These are phyloP conservation scores for Ammopiptanthus mongolicus DNA, from an alignment of 306 rosid species.

Conservation along the genomic window DNA sequence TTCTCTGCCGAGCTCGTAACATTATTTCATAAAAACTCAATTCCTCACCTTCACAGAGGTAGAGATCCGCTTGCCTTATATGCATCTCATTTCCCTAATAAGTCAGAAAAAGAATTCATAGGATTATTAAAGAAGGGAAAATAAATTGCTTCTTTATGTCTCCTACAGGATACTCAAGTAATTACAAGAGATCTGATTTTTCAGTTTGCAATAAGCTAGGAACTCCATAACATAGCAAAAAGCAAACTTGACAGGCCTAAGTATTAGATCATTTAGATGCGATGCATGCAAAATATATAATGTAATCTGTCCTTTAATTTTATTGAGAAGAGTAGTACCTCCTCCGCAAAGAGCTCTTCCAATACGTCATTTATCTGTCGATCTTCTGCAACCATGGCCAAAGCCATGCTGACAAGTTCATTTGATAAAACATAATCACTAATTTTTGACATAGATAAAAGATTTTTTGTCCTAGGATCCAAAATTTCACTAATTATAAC, in stretches of 20 bases:
- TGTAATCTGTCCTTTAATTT: neutral
- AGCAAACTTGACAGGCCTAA: too few species aligned
- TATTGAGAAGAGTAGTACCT: slow-evolving; percentile 42
- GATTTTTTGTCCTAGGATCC: slow-evolving; percentile 92
- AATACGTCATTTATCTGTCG: slow-evolving; percentile 81
- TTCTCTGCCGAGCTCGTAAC: slow-evolving; percentile 65
- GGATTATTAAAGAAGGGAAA: neutral
- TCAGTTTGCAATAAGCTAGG: too few species aligned
- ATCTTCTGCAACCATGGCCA: slow-evolving; percentile 95
- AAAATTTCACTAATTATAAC: slow-evolving; percentile 88
- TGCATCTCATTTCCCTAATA: slow-evolving; percentile 87
- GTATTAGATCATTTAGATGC: too few species aligned
- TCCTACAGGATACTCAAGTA: too few species aligned
- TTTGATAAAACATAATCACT: slow-evolving; percentile 90
- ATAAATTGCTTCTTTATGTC: too few species aligned
- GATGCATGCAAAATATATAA: slow-evolving; percentile 10
- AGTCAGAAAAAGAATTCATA: neutral
- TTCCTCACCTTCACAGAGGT: slow-evolving; percentile 67
- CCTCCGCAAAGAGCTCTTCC: slow-evolving; percentile 91
- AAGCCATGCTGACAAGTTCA: slow-evolving; percentile 96
- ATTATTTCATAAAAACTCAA: slow-evolving; percentile 78
- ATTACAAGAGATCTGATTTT: too few species aligned
- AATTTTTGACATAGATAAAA: slow-evolving; percentile 80
- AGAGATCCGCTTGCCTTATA: slow-evolving; percentile 76
- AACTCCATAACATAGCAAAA: too few species aligned